Evolutionary conservation across 2,329 filamentous ascomycete genomes (phyloP), one percentile per base, ranked within the genome.

Genomic region (Stachybotrys chlorohalonatus): DNA sequence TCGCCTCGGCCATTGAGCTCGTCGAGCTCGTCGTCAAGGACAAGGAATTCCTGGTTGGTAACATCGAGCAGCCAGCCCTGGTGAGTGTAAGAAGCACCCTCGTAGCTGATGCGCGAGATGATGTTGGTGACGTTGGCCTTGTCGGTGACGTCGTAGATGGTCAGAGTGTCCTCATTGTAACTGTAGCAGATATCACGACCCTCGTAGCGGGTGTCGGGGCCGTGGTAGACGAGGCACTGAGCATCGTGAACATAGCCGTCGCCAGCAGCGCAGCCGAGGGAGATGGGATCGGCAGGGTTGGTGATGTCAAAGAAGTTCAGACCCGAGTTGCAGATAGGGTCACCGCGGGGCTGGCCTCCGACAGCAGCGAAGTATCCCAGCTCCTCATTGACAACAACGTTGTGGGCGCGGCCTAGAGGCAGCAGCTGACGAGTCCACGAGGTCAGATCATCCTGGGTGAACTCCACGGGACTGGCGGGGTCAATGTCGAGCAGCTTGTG

Each of bases 291-390:
- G 3, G 75, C 63, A 1, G 79, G 79, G 56, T 83, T 73, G 0
- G 72, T 73, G 17, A 84, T 71, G 63, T 84, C 78, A 56, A 84
- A 78, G 65, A 82, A 82, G 64, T 80, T 79, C 31, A 84, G 71
- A 7, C 81, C 80, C 6, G 73, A 72, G 3, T 65, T 66, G 66
- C 80, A 82, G 30, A 67, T 66, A 5, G 56, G 8, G 62, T 66
- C 63, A 16, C 57, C 60, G 24, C 74, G 72, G 2, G 75, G 75
- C 52, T 63, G 59, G 46, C 46, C 46, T 2, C 73, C 73, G 7
- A 73, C 72, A 17, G 76, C 76, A 5, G 77, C 73, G 46, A 67
- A 75, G 49, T 77, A 78, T 56, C 73, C 67, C 39, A 68, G 68
- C 62, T 80, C 77, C 59, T 79, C 73, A 57, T 69, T 66, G 57